Percentiles rank a stretch among this genome's conserved stretches.
phyloP scores from a whole-genome alignment of 305 asterid species.

The Solanum chacoense region DNA sequence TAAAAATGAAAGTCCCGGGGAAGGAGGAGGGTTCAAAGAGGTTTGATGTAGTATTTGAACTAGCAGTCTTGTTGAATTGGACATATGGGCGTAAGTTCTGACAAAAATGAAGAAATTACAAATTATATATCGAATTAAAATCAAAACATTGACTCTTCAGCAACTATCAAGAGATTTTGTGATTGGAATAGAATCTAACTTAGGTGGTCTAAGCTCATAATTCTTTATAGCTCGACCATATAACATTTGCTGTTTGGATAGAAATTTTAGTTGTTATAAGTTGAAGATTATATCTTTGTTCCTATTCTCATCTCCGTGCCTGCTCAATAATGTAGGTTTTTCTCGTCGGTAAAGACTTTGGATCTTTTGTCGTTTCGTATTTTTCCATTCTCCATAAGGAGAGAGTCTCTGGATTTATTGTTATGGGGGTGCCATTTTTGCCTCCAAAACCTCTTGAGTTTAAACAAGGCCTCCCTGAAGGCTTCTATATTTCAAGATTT shows the following conservation, averaged over 20 bases:
- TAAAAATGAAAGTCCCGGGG: constrained; percentile 21
- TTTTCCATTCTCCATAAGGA: constrained; percentile 25
- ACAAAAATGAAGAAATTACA: no score
- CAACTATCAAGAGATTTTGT: no score
- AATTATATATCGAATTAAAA: no score
- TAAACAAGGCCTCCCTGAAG: constrained; percentile 36
- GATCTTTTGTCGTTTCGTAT: constrained; percentile 23
- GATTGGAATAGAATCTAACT: no score
- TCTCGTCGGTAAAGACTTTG: constrained; percentile 42
- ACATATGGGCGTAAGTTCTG: no score
- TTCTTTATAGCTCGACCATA: not conserved
- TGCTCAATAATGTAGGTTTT: constrained; percentile 18
- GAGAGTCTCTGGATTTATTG: constrained; percentile 24
- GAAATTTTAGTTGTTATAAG: not conserved
- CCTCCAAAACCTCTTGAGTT: constrained; percentile 12
- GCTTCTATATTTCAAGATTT: constrained; percentile 58
- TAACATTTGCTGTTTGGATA: not conserved
- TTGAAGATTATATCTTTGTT: not conserved
- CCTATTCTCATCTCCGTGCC: not conserved
- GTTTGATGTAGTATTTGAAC: no score
- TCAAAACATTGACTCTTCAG: no score
- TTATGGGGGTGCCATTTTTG: constrained; percentile 29
- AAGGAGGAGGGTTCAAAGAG: no score
- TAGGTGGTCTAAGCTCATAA: no score
- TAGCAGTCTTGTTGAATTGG: no score